Conservation (phyloP, 768 basidiomycete species). For the Boletus sensibilis region DNA sequence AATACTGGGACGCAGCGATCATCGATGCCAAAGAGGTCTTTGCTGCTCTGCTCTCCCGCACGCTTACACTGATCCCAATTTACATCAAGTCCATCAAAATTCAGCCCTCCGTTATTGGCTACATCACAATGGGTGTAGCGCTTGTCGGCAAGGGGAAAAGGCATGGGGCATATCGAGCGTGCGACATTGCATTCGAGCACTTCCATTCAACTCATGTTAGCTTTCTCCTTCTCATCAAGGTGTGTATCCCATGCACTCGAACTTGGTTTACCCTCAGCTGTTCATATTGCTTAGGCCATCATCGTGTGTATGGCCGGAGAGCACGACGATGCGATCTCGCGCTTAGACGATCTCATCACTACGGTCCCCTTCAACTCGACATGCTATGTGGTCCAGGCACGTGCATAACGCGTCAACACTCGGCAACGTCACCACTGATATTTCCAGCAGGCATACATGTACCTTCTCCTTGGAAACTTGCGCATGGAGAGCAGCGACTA, state of each 20-base stretch:
- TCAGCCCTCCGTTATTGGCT: neutral
- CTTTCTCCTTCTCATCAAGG: neutral
- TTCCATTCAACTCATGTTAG: neutral
- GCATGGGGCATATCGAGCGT: neutral
- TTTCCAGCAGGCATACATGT: slow-evolving; percentile 8
- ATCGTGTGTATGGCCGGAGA: slow-evolving; percentile 8
- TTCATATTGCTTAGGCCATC: neutral
- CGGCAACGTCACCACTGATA: neutral
- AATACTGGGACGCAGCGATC: neutral
- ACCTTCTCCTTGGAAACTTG: slow-evolving; percentile 3
- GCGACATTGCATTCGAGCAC: neutral
- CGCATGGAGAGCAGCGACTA: neutral
- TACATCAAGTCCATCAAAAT: neutral
- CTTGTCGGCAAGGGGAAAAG: neutral
- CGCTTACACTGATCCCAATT: neutral
- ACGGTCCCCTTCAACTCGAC: neutral
- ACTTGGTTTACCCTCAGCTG: neutral
- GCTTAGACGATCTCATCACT: neutral
- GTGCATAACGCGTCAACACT: neutral
- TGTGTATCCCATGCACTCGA: neutral
- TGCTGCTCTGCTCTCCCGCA: neutral
- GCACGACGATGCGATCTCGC: slow-evolving; percentile 4
- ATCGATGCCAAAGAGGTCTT: neutral
- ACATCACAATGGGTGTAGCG: neutral
- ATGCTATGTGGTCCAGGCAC: neutral